These are phyloP conservation scores for Suhomyces sp. DNA, from an alignment of 805 yeast genomes.

Conservation along the genomic window DNA sequence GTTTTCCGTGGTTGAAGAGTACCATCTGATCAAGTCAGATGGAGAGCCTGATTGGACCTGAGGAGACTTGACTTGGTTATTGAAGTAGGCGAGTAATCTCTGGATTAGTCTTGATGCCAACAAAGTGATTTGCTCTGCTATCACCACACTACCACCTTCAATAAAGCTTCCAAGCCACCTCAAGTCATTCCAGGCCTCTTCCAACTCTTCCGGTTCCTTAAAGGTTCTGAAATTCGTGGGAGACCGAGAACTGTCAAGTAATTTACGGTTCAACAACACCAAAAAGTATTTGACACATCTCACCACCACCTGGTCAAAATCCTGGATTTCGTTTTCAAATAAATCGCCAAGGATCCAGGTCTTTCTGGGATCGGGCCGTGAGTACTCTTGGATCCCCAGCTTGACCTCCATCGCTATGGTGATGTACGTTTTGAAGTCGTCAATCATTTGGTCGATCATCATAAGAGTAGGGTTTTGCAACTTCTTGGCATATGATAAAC, in stretches of 20 bases:
- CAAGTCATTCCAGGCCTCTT: slow-evolving; percentile 75
- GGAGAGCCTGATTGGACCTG: slow-evolving; percentile 44
- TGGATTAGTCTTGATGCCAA: slow-evolving; percentile 66
- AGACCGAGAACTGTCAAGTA: slow-evolving; percentile 69
- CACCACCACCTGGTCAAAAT: slow-evolving; percentile 63
- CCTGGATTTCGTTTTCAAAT: slow-evolving; percentile 50
- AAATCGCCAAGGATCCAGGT: slow-evolving; percentile 72
- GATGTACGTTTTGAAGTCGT: slow-evolving; percentile 76
- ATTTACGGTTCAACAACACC: slow-evolving; percentile 67
- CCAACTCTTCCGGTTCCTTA: slow-evolving; percentile 88
- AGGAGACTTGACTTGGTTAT: slow-evolving; percentile 61
- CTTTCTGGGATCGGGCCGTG: slow-evolving; percentile 48
- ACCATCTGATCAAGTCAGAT: slow-evolving; percentile 56
- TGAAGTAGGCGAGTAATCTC: slow-evolving; percentile 66
- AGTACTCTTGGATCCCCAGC: slow-evolving; percentile 59
- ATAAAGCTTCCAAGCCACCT: slow-evolving; percentile 74
- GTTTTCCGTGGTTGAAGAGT: slow-evolving; percentile 62
- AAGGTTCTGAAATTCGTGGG: slow-evolving; percentile 70
- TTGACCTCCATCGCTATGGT: slow-evolving; percentile 73
- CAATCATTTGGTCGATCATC: slow-evolving; percentile 93
- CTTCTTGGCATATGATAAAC: slow-evolving; percentile 75
- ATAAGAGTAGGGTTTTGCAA: slow-evolving; percentile 84
- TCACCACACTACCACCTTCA: slow-evolving; percentile 75
- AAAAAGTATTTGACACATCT: slow-evolving; percentile 73
- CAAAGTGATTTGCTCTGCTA: slow-evolving; percentile 71